phyloP scores from a whole-genome alignment of 495 filamentous ascomycete genomes.

The Penicillium tannophilum region DNA sequence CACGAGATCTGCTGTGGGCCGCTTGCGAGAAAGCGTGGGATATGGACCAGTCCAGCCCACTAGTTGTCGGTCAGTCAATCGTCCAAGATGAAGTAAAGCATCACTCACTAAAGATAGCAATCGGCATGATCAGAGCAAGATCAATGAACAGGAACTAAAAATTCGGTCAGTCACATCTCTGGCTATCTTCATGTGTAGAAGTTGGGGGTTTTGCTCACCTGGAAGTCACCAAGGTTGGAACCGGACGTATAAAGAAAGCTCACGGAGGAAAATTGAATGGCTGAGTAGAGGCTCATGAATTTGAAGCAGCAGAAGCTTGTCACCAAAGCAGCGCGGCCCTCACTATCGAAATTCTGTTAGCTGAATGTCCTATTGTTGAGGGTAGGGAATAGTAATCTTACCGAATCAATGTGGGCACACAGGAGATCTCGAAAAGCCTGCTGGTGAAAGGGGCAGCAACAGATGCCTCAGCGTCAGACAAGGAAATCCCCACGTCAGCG shows the following conservation, averaged over 20 bases:
- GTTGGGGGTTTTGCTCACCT: constrained; percentile 49
- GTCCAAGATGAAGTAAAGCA: neutral
- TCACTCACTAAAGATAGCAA: constrained; percentile 87
- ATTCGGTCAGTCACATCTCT: neutral
- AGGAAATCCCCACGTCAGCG: constrained; percentile 96
- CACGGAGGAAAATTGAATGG: constrained; percentile 98
- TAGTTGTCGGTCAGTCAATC: constrained; percentile 30
- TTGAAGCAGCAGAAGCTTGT: constrained; percentile 99
- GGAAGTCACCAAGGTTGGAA: constrained; percentile 96
- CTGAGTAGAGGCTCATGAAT: constrained; percentile 98
- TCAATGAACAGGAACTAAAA: constrained; percentile 89
- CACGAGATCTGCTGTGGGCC: constrained; percentile 90
- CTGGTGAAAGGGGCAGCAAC: constrained; percentile 98
- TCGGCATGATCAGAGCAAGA: constrained; percentile 86
- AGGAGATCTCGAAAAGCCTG: constrained; percentile 93
- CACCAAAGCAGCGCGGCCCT: constrained; percentile 91
- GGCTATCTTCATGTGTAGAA: neutral
- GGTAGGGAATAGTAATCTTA: constrained; percentile 29
- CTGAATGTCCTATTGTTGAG: neutral
- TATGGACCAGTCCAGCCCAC: constrained; percentile 95
- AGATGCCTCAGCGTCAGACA: constrained; percentile 97
- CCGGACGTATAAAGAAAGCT: constrained; percentile 95
- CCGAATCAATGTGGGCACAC: constrained; percentile 91
- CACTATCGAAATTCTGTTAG: constrained; percentile 47
- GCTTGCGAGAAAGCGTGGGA: constrained; percentile 74